A percentile compares a stretch with the other conserved stretches of the same genome.
These are phyloP conservation scores for Citrus cavaleriei DNA, from an alignment of 345 rosid genomes.

Conservation along the genomic window DNA sequence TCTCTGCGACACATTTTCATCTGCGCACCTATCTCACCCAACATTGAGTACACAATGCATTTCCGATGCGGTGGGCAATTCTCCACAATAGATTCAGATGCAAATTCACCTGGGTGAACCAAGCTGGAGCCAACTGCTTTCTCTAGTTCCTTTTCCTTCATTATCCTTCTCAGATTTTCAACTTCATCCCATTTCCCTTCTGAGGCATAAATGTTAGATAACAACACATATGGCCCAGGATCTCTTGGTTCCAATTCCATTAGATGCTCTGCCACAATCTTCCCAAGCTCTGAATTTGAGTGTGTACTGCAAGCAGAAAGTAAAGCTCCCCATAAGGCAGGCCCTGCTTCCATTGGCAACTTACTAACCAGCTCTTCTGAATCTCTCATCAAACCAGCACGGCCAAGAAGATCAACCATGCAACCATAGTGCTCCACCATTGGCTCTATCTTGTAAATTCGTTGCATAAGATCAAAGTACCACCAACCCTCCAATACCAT, in stretches of 20 bases:
- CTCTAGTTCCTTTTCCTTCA: constrained; percentile 34
- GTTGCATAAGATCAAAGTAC: constrained; percentile 49
- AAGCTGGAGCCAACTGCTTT: constrained; percentile 18
- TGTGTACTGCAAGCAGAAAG: constrained; percentile 37
- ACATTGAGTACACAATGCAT: constrained; percentile 38
- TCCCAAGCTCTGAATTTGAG: constrained; percentile 37
- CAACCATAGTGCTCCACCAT: constrained; percentile 60
- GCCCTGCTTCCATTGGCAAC: constrained; percentile 23
- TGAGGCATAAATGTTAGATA: constrained; percentile 46
- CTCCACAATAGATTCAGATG: neutral
- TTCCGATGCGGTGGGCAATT: constrained; percentile 25
- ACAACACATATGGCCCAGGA: constrained; percentile 43
- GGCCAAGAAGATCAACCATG: constrained; percentile 50
- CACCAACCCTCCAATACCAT: constrained; percentile 72
- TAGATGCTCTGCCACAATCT: constrained; percentile 43
- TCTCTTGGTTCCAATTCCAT: constrained; percentile 44
- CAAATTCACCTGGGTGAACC: constrained; percentile 13
- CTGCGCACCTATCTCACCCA: constrained; percentile 42
- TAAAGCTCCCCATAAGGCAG: constrained; percentile 33
- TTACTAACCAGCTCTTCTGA: constrained; percentile 32
- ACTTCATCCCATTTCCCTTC: constrained; percentile 53
- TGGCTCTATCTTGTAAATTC: constrained; percentile 46
- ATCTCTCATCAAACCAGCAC: constrained; percentile 40
- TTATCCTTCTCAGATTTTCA: constrained; percentile 43
- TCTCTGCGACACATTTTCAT: constrained; percentile 26